Base-by-base conservation (phyloP, 352 stramenopile genomes). In the Pythium folliculosum region DNA sequence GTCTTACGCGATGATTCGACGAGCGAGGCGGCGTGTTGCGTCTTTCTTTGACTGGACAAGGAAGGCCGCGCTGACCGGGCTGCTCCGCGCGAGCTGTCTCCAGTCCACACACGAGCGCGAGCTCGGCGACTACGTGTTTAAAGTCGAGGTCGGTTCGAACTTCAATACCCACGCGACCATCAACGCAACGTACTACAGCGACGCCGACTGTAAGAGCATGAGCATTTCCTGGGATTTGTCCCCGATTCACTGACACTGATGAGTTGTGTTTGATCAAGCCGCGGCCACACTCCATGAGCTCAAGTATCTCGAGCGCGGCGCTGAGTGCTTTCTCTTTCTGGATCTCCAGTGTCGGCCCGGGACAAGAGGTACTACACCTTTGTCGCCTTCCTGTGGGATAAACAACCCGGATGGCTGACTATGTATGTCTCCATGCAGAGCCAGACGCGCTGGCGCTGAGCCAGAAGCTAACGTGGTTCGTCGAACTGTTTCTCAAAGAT, bases 311-410 rank as follows among this genome's bases (percentile, higher is more conserved):
- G 78, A 91, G 47, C 77, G 81, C 16, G 84, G 77, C 0, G 84
- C 84, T 25, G 81, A 92, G 47, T 92, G 84, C 51, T 92, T 91
- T 44, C 7, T 83, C 10, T 91, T 86, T 43, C 4, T 91, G 8
- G 84, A 92, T 64, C 54, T 92, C 8, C 45, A 75, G 16, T 89
- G 79, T 51, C 77, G 74, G 32, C 77, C 56, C 30, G 76, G 84
- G 44, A 81, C 77, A 1, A 80, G 81, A 78, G 80, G 83, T 91
- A 49, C n/a, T 52, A 51, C 43, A 25, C 4, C 6, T n/a, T n/a
- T n/a, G n/a, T n/a, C n/a, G n/a, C n/a, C n/a, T n/a, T n/a, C n/a
- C n/a, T n/a, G n/a, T n/a, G n/a, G n/a, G n/a, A n/a, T n/a, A n/a
- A n/a, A n/a, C n/a, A n/a, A n/a, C n/a, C n/a, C n/a, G n/a, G n/a